These are phyloP conservation scores for Cladorrhinum samala DNA, from an alignment of 495 filamentous ascomycete species.

Conservation along the genomic window DNA sequence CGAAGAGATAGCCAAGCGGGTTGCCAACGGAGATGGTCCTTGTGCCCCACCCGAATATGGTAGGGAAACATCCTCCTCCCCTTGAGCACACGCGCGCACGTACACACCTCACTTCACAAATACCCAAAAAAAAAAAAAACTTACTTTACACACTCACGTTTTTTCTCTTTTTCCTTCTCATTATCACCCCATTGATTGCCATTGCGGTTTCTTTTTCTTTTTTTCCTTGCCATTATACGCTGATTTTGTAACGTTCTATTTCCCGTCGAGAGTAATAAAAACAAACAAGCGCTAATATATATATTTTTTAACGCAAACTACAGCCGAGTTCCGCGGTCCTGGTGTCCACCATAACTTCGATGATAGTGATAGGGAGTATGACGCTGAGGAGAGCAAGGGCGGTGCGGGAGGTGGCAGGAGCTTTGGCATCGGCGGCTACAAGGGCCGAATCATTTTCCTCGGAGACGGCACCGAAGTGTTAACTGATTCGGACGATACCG, in stretches of 20 bases:
- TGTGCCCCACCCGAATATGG: slow-evolving; percentile 99
- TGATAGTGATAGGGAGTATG: slow-evolving; percentile 88
- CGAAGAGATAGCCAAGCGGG: slow-evolving; percentile 84
- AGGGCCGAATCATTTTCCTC: slow-evolving; percentile 83
- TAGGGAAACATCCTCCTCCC: slow-evolving; percentile 48
- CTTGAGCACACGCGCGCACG: slow-evolving; percentile 13
- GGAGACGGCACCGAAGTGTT: slow-evolving; percentile 89
- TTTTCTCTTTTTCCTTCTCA: neutral
- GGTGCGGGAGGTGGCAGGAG: slow-evolving; percentile 31
- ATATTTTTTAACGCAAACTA: slow-evolving; percentile 13
- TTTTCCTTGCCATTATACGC: neutral
- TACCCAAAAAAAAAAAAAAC: neutral
- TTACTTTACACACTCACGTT: neutral
- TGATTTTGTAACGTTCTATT: too few relatives aligned
- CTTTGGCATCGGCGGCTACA: slow-evolving; percentile 56
- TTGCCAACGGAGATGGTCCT: slow-evolving; percentile 94
- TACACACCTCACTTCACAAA: neutral
- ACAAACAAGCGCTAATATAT: slow-evolving; percentile 32
- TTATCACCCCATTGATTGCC: neutral
- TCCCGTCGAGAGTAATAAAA: too few relatives aligned
- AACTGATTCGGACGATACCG: slow-evolving; percentile 77
- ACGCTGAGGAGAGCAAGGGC: slow-evolving; percentile 61
- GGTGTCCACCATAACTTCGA: slow-evolving; percentile 86
- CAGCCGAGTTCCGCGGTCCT: slow-evolving; percentile 94
- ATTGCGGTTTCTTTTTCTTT: too few relatives aligned